Percentiles rank a stretch among this genome's conserved stretches.
phyloP scores from a whole-genome alignment of 2,329 filamentous ascomycete species.

The Aureobasidium sp. region DNA sequence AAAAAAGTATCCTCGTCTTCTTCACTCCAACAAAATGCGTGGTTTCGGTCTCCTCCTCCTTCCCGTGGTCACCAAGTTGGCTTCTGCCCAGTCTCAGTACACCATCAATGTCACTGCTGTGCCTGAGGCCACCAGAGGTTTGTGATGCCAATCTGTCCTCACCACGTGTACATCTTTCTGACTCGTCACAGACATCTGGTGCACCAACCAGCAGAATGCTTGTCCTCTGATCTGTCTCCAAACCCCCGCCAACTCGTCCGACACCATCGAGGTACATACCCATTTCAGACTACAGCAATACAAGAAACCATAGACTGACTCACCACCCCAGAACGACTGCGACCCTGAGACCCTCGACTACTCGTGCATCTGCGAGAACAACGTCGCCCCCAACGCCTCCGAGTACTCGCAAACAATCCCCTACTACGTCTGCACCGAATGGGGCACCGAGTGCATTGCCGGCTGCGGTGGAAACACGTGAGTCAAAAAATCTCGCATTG shows the following conservation, averaged over 20 bases:
- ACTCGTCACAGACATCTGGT: conserved; percentile 51
- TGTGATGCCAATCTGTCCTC: conserved; percentile 21
- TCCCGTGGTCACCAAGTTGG: conserved; percentile 42
- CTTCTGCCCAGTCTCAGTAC: conserved; percentile 41
- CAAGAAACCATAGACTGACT: conserved; percentile 20
- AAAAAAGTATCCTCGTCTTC: neutral
- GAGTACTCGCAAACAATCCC: conserved; percentile 73
- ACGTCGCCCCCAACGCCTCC: conserved; percentile 60
- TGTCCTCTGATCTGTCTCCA: conserved; percentile 70
- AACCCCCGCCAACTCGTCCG: conserved; percentile 35
- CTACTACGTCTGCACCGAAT: conserved; percentile 67
- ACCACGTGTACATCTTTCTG: conserved; percentile 15
- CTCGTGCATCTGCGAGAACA: conserved; percentile 62
- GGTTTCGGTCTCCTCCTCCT: conserved; percentile 42
- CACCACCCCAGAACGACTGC: conserved; percentile 50
- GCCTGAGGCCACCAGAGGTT: conserved; percentile 44
- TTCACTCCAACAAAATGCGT: conserved; percentile 32
- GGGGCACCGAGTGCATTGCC: conserved; percentile 55
- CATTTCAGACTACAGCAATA: too few relatives aligned
- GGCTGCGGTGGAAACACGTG: conserved; percentile 46
- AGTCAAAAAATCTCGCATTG: neutral
- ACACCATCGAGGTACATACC: conserved; percentile 31
- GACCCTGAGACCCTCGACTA: conserved; percentile 60
- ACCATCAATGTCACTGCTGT: conserved; percentile 58
- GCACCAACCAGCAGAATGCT: conserved; percentile 50